phyloP scores from a whole-genome alignment of 495 filamentous ascomycete species.

The Podospora tetraspora region DNA sequence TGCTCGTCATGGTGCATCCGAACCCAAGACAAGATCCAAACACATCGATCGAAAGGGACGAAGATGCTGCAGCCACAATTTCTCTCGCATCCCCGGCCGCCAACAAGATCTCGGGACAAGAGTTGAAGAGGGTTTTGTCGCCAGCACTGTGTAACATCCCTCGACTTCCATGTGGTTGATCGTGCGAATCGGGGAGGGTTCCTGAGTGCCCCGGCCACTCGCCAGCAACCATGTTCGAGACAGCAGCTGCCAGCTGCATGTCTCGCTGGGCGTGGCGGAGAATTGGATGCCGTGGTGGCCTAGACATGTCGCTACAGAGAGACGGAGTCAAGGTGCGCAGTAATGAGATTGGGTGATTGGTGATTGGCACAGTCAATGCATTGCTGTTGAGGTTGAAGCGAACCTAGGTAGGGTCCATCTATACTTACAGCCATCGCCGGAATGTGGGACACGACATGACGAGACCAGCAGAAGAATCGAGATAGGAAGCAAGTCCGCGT shows the following conservation, averaged over 20 bases:
- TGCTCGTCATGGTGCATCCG: constrained; percentile 6
- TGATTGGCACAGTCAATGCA: not conserved
- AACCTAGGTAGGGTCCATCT: too few species aligned
- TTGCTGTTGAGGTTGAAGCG: not conserved
- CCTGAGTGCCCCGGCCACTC: not conserved
- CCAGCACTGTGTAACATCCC: not conserved
- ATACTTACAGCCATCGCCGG: too few species aligned
- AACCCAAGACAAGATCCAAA: too few species aligned
- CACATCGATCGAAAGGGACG: constrained; percentile 12
- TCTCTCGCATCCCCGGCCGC: constrained; percentile 1
- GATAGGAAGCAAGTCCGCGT: not conserved
- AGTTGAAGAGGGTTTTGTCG: not conserved
- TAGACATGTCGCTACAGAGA: not conserved
- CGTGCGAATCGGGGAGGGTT: not conserved
- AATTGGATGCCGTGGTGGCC: not conserved
- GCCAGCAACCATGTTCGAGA: not conserved
- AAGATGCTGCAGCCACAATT: constrained; percentile 8
- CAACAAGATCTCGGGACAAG: not conserved
- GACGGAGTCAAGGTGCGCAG: too few species aligned
- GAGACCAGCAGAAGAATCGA: too few species aligned
- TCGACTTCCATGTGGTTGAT: not conserved
- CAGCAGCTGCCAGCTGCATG: not conserved
- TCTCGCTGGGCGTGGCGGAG: not conserved
- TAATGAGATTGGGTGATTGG: not conserved
- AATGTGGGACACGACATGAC: not conserved